Evolutionary conservation across 768 basidiomycete genomes (phyloP).

Genomic region (Daedaleopsis sinensis): DNA sequence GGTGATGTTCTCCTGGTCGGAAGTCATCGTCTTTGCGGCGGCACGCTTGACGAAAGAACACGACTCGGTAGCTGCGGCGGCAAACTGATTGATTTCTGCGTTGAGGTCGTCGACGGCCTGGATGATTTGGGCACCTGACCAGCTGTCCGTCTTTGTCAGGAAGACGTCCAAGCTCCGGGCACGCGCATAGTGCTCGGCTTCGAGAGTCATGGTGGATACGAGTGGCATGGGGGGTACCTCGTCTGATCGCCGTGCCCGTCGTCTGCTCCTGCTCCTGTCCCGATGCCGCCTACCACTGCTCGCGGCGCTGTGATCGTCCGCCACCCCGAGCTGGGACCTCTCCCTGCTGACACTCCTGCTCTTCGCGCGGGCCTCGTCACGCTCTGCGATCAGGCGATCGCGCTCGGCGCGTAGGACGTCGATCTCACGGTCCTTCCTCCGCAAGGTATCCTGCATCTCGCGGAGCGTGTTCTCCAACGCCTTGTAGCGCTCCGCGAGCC

Average conservation of each 20-base stretch:
- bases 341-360: conserved; percentile 23
- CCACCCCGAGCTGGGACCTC: conserved; percentile 1
- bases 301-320: conserved; percentile 8
- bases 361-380: conserved; percentile 29
- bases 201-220: conserved; percentile 25
- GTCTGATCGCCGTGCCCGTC: conserved; percentile 22
- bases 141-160: conserved; percentile 71
- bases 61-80: conserved; percentile 73
- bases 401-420: conserved; percentile 51
- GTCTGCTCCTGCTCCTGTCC: conserved; percentile 24
- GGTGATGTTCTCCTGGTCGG: conserved; percentile 48
- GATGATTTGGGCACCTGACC: conserved; percentile 79
- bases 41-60: conserved; percentile 40
- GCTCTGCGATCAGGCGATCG: conserved; percentile 33
- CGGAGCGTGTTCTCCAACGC: conserved; percentile 63
- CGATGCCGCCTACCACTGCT: conserved; percentile 14
- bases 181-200: conserved; percentile 60
- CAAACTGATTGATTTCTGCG: conserved; percentile 79
- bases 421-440: conserved; percentile 60
- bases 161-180: conserved; percentile 63
- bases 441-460: conserved; percentile 64
- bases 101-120: conserved; percentile 82
- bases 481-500: conserved; percentile 64
- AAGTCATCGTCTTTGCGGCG: conserved; percentile 6
- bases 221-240: conserved; percentile 27